Evolutionary conservation across 345 rosid species (phyloP).

Genomic region (Diplotaxis tenuifolia): DNA sequence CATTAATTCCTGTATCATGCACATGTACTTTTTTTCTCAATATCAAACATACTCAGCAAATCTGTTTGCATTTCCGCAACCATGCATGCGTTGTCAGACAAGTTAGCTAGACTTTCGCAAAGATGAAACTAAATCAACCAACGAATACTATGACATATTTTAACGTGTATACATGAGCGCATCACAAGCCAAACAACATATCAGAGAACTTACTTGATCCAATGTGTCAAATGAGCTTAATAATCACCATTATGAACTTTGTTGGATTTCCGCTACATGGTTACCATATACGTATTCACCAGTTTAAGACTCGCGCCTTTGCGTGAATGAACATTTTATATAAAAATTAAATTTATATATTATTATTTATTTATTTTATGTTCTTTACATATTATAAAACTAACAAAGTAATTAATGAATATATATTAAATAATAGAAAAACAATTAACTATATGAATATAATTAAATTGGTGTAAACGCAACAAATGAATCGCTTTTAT

Average conservation of each 20-base stretch:
- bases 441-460: too few species aligned
- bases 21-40: neutral
- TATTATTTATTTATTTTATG: too few species aligned
- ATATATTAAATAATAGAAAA: too few species aligned
- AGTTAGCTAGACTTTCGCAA: neutral
- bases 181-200: neutral
- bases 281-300: neutral
- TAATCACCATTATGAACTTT: neutral
- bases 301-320: too few species aligned
- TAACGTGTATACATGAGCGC: neutral
- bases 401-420: too few species aligned
- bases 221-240: neutral
- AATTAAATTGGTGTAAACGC: too few species aligned
- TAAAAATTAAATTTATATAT: too few species aligned
- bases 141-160: neutral
- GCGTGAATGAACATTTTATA: too few species aligned
- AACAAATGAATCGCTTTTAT: too few species aligned
- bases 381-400: too few species aligned
- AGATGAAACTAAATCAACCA: neutral
- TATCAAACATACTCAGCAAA: neutral
- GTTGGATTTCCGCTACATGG: neutral
- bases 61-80: neutral
- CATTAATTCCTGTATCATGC: neutral
- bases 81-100: neutral
- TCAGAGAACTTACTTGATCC: neutral